Percentiles rank a stretch among this genome's conserved stretches.
Conservation (phyloP, 305 asterid genomes). For the Solanum hybrid region DNA sequence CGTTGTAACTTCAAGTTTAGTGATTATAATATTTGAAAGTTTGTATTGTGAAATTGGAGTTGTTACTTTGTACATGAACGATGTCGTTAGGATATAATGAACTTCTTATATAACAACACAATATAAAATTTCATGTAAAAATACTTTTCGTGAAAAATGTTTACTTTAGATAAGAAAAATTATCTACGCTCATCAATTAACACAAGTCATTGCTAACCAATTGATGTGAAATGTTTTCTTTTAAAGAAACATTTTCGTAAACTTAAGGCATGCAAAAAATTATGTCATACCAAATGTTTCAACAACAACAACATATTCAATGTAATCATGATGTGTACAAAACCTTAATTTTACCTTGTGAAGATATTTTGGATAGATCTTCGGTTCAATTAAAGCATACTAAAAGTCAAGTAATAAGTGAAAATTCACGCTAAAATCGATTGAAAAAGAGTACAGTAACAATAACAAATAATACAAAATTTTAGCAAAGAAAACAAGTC, state of each 20-base stretch:
- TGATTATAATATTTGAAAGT: too few relatives aligned
- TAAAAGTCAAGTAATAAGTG: not conserved
- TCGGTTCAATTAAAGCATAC: not conserved
- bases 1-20: too few relatives aligned
- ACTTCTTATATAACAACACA: too few relatives aligned
- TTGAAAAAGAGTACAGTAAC: not conserved
- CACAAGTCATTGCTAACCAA: not conserved
- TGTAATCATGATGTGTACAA: too few relatives aligned
- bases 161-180: not conserved
- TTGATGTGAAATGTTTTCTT: not conserved
- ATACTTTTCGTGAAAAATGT: not conserved
- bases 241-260: too few relatives aligned
- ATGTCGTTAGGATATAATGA: not conserved
- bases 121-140: not conserved
- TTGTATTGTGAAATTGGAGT: too few relatives aligned
- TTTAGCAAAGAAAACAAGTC: not conserved
- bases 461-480: not conserved
- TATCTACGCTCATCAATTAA: not conserved
- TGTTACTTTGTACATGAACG: not conserved
- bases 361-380: too few relatives aligned
- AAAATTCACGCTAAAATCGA: not conserved
- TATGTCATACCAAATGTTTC: not conserved
- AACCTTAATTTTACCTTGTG: too few relatives aligned
- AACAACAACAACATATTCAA: not conserved
- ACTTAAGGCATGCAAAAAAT: too few relatives aligned